Conservation (phyloP, 2,329 filamentous ascomycete genomes). For the Diaporthe ilicicola region DNA sequence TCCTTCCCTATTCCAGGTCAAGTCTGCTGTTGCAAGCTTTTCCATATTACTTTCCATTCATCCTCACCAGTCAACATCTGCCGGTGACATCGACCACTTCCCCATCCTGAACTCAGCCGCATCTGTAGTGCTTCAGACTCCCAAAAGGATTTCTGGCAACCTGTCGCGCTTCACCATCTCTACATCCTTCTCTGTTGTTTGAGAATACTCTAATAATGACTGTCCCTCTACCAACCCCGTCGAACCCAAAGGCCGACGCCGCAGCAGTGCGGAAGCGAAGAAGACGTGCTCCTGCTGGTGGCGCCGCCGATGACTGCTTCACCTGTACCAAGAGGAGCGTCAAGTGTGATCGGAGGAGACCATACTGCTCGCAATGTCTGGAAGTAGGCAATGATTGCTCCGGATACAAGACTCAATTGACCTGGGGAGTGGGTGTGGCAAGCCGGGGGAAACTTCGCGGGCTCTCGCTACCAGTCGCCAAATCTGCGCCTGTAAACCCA, state of each 20-base stretch:
- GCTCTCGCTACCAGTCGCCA: constrained; percentile 77
- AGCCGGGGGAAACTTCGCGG: constrained; percentile 94
- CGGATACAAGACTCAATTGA: constrained; percentile 95
- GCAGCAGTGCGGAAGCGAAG: constrained; percentile 74
- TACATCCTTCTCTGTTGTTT: constrained; percentile 23
- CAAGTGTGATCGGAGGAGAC: constrained; percentile 89
- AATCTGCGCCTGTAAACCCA: constrained; percentile 62
- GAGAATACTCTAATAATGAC: constrained; percentile 52
- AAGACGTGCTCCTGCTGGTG: constrained; percentile 86
- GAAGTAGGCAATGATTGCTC: constrained; percentile 92
- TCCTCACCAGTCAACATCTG: constrained; percentile 49
- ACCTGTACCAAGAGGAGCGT: constrained; percentile 84
- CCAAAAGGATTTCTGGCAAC: constrained; percentile 28
- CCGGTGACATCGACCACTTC: constrained; percentile 41
- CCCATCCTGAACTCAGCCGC: constrained; percentile 36
- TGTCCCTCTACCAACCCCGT: constrained; percentile 53
- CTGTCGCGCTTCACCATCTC: background rate
- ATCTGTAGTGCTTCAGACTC: constrained; percentile 33
- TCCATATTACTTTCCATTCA: constrained; percentile 54
- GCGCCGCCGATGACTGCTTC: constrained; percentile 95
- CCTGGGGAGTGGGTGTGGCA: constrained; percentile 95
- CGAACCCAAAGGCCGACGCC: constrained; percentile 41
- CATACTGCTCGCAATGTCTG: constrained; percentile 94
- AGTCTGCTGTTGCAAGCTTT: constrained; percentile 39
- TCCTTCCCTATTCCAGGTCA: constrained; percentile 42